A percentile compares a stretch with the other conserved stretches of the same genome.
phyloP scores from a whole-genome alignment of 2,329 filamentous ascomycete genomes.

The Ophiostoma triangulosporum region DNA sequence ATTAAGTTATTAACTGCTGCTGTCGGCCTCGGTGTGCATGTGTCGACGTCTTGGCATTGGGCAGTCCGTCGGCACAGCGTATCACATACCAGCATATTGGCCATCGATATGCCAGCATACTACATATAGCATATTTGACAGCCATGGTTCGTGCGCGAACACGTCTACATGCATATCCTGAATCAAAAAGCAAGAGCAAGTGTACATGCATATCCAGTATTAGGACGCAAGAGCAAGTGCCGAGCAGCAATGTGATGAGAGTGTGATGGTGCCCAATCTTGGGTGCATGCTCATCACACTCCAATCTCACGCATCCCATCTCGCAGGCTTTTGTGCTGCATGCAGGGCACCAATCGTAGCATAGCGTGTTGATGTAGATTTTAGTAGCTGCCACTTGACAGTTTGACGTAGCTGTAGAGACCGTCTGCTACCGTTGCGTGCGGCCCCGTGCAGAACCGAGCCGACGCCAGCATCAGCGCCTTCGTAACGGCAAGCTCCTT shows the following conservation, averaged over 20 bases:
- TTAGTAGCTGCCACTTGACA: too few relatives aligned
- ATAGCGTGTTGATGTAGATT: too few relatives aligned
- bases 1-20: too few relatives aligned
- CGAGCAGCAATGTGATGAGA: neutral
- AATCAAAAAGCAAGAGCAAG: too few relatives aligned
- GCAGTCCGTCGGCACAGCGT: neutral
- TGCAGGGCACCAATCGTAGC: too few relatives aligned
- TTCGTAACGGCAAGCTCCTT: slow-evolving; percentile 23
- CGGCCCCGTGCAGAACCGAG: slow-evolving; percentile 6
- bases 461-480: slow-evolving; percentile 14
- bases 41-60: neutral
- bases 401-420: too few relatives aligned
- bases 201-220: neutral
- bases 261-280: neutral
- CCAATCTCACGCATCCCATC: too few relatives aligned
- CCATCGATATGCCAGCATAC: neutral
- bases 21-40: neutral
- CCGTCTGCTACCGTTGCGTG: too few relatives aligned
- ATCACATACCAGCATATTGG: neutral
- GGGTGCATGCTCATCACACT: too few relatives aligned
- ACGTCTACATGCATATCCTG: neutral
- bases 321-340: neutral
- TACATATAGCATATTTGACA: neutral
- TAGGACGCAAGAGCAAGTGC: too few relatives aligned
- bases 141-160: neutral